These are phyloP conservation scores for Diospyros kaki DNA, from an alignment of 148 eudicot species.

Conservation along the genomic window DNA sequence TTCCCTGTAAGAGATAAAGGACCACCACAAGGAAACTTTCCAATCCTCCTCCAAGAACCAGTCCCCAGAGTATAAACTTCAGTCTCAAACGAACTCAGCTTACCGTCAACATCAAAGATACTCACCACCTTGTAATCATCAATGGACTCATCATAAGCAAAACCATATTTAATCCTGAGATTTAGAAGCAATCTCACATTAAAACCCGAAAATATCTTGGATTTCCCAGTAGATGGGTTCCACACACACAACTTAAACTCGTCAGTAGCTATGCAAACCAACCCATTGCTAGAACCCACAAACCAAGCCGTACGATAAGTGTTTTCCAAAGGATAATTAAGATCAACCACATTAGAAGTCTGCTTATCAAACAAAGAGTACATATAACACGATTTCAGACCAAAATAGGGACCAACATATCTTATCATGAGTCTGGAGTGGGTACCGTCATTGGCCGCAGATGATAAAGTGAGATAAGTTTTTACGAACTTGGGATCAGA, in stretches of 20 bases:
- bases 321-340: slow-evolving; percentile 16
- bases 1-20: slow-evolving; percentile 3
- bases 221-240: slow-evolving; percentile 21
- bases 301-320: background rate
- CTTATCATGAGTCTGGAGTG: slow-evolving; percentile 24
- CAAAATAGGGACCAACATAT: background rate
- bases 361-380: slow-evolving; percentile 10
- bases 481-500: slow-evolving; percentile 31
- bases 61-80: slow-evolving; percentile 22
- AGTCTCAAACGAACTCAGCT: background rate
- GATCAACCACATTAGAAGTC: background rate
- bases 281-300: slow-evolving; percentile 30
- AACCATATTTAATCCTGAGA: slow-evolving; percentile 9
- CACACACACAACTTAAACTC: background rate
- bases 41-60: slow-evolving; percentile 23
- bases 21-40: slow-evolving; percentile 13
- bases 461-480: slow-evolving; percentile 22
- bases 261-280: slow-evolving; percentile 19
- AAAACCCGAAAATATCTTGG: slow-evolving; percentile 1
- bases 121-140: slow-evolving; percentile 35
- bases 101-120: background rate
- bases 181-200: background rate
- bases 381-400: slow-evolving; percentile 15
- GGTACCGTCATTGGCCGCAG: background rate
- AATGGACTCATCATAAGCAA: slow-evolving; percentile 30